Conservation (phyloP, 129 eudicot genomes). For the Flaveria trinervia region DNA sequence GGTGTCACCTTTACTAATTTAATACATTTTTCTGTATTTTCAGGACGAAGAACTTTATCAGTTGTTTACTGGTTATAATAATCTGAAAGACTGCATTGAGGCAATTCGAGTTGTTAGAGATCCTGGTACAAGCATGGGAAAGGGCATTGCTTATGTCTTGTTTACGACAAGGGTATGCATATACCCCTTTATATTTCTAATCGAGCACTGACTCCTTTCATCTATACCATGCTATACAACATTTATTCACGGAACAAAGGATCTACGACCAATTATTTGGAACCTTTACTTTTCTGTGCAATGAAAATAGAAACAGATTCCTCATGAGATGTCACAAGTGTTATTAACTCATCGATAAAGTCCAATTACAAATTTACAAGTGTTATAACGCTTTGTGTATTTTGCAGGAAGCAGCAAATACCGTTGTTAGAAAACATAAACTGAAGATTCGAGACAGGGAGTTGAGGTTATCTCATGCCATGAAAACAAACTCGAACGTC, state of each 20-base stretch:
- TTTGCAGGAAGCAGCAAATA: constrained; percentile 44
- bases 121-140: constrained; percentile 83
- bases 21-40: not conserved
- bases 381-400: not conserved
- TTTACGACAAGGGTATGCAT: constrained; percentile 77
- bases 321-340: no score
- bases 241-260: not conserved
- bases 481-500: constrained; percentile 34
- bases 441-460: constrained; percentile 47
- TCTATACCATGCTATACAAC: no score
- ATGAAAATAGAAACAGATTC: not conserved
- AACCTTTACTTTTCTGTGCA: not conserved
- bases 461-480: constrained; percentile 43
- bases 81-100: constrained; percentile 72
- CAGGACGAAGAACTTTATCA: constrained; percentile 95
- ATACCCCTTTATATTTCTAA: not conserved
- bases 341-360: not conserved
- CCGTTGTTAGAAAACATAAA: constrained; percentile 41
- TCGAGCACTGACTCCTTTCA: not conserved
- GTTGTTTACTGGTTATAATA: constrained; percentile 57
- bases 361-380: not conserved
- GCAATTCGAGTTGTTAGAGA: constrained; percentile 94
- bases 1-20: not conserved
- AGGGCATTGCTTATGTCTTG: constrained; percentile 93
- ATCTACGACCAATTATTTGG: not conserved